Percentiles rank a stretch among this genome's conserved stretches.
phyloP scores from a whole-genome alignment of 805 yeast species.

The Zygoascus flipseniorum region DNA sequence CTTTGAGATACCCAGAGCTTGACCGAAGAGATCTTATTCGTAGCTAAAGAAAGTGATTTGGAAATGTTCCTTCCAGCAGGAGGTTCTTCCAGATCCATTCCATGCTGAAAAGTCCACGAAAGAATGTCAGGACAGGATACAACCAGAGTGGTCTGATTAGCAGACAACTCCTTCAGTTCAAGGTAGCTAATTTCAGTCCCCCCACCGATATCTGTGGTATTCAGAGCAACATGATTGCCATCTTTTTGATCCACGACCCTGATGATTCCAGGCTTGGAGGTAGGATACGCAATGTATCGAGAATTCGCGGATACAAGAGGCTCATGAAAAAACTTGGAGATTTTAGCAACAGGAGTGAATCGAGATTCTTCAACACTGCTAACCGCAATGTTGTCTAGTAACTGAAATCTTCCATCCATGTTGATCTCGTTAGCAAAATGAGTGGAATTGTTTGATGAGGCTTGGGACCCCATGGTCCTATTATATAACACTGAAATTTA shows the following conservation, averaged over 20 bases:
- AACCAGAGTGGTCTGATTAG: neutral
- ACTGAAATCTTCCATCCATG: neutral
- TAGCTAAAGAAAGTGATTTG: neutral
- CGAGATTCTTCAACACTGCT: neutral
- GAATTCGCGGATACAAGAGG: slow-evolving; percentile 12
- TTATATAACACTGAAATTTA: neutral
- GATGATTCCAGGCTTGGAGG: slow-evolving; percentile 15
- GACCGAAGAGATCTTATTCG: neutral
- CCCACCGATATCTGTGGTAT: slow-evolving; percentile 3
- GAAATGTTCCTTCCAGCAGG: neutral
- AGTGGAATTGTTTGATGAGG: neutral
- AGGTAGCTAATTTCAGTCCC: neutral
- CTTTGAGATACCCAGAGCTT: neutral
- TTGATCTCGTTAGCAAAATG: neutral
- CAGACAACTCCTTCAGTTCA: neutral
- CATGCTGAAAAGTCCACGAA: neutral
- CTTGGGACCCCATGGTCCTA: neutral
- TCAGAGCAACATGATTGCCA: slow-evolving; percentile 12
- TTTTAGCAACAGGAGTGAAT: slow-evolving; percentile 14
- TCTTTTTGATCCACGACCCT: slow-evolving; percentile 18
- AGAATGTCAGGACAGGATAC: neutral
- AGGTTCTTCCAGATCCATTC: neutral
- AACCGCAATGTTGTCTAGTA: neutral
- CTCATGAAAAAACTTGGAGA: slow-evolving; percentile 7
- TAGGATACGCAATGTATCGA: slow-evolving; percentile 15